Percentiles rank a stretch among this genome's conserved stretches.
phyloP scores from a whole-genome alignment of 257 asterid genomes.

The Nicotiana attenuata region DNA sequence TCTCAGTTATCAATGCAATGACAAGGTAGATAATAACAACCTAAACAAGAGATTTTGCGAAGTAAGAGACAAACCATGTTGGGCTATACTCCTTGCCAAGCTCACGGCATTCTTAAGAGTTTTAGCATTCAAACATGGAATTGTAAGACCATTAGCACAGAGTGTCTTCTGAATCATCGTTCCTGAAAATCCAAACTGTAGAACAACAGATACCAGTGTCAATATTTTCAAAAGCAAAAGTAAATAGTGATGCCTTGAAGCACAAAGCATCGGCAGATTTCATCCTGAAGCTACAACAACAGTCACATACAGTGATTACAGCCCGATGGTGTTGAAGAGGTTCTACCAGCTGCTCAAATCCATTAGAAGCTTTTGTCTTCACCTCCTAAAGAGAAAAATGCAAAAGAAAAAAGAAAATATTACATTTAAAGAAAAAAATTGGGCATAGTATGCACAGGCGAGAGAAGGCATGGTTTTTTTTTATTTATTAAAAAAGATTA shows the following conservation, averaged over 20 bases:
- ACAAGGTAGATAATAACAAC: no score
- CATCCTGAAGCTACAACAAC: not conserved
- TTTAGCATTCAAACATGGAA: slow-evolving; percentile 30
- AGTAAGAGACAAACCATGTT: slow-evolving; percentile 17
- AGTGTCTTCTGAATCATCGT: slow-evolving; percentile 25
- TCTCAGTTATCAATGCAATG: no score
- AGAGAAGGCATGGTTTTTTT: not conserved
- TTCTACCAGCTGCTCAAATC: slow-evolving; percentile 33
- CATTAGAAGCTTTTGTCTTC: slow-evolving; percentile 17
- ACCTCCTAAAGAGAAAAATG: slow-evolving; percentile 19
- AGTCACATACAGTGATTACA: slow-evolving; percentile 30
- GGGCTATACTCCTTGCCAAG: slow-evolving; percentile 27
- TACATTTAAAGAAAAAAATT: not conserved
- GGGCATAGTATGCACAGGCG: not conserved
- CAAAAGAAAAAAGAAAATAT: not conserved
- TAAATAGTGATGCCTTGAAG: not conserved
- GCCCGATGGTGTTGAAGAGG: slow-evolving; percentile 28
- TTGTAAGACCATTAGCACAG: slow-evolving; percentile 20
- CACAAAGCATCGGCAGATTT: not conserved
- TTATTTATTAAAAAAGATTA: not conserved
- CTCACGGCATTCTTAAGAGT: slow-evolving; percentile 23
- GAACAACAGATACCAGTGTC: not conserved
- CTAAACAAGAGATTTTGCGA: not conserved
- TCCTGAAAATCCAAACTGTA: slow-evolving; percentile 39
- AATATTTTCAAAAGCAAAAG: not conserved